Conservation (phyloP, 768 basidiomycete species). For the Fomitopsis pulvina region DNA sequence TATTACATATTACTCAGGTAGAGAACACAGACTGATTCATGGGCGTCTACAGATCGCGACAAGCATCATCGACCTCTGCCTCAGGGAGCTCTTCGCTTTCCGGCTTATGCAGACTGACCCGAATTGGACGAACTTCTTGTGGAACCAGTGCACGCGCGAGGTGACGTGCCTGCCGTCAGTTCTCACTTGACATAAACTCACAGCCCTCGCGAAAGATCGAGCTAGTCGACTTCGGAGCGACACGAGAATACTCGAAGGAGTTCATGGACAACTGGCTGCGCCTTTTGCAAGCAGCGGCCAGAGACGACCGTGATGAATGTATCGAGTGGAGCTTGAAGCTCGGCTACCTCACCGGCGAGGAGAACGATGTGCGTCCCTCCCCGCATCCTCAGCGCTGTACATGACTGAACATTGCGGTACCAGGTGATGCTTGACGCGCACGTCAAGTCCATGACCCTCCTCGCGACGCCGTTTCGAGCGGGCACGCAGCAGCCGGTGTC, state of each 20-base stretch:
- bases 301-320: constrained; percentile 61
- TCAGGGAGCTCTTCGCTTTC: constrained; percentile 88
- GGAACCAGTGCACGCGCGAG: constrained; percentile 61
- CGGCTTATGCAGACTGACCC: constrained; percentile 97
- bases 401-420: not conserved
- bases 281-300: constrained; percentile 76
- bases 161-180: constrained; percentile 27
- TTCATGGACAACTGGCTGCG: constrained; percentile 88
- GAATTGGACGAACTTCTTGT: constrained; percentile 97
- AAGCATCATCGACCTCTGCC: constrained; percentile 75
- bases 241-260: constrained; percentile 72
- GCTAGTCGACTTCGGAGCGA: constrained; percentile 95
- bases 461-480: constrained; percentile 78
- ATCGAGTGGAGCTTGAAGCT: constrained; percentile 69
- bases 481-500: constrained; percentile 63
- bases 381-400: not conserved
- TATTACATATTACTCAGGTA: not conserved
- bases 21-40: not conserved
- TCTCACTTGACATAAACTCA: not conserved
- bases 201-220: constrained; percentile 45
- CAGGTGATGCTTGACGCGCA: constrained; percentile 87
- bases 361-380: constrained; percentile 54
- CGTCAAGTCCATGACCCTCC: constrained; percentile 71
- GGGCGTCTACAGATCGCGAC: constrained; percentile 61
- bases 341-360: constrained; percentile 87